These are phyloP conservation scores for Domatiomyces globalis DNA, from an alignment of 2,329 filamentous ascomycete genomes.

Conservation along the genomic window DNA sequence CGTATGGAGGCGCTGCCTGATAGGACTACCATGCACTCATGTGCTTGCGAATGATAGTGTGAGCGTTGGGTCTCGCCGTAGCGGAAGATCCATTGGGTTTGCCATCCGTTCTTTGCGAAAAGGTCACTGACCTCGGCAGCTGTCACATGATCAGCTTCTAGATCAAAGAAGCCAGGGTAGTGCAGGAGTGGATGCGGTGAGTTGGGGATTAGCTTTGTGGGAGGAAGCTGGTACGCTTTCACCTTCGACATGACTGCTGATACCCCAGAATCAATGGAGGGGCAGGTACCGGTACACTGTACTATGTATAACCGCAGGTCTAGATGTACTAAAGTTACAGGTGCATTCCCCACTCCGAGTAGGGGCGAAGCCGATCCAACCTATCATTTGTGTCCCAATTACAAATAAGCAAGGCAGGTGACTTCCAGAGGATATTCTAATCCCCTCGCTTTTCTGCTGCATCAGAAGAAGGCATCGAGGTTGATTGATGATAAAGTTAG, in stretches of 20 bases:
- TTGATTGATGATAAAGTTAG: no score
- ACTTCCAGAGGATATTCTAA: no score
- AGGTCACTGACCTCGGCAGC: conserved; percentile 28
- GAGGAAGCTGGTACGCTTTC: conserved; percentile 26
- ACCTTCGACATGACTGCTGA: conserved; percentile 41
- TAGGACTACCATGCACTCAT: conserved; percentile 46
- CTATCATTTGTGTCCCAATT: no score
- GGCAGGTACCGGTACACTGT: neutral
- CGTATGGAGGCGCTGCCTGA: conserved; percentile 40
- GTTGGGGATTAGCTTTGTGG: conserved; percentile 37
- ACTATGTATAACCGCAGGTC: neutral
- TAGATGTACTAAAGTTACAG: no score
- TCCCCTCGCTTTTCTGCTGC: no score
- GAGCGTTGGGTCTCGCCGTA: conserved; percentile 42
- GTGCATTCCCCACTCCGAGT: no score
- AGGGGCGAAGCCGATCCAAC: no score
- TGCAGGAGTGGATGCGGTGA: conserved; percentile 40
- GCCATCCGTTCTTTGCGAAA: conserved; percentile 38
- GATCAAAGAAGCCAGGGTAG: conserved; percentile 33
- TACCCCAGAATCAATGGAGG: neutral
- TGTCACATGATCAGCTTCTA: conserved; percentile 13
- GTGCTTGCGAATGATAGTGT: conserved; percentile 43
- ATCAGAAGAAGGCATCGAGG: no score
- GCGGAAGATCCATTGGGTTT: conserved; percentile 42
- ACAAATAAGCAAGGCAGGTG: no score